Evolutionary conservation across 306 rosid species (phyloP).

Genomic region (Cyamopsis tetragonoloba): DNA sequence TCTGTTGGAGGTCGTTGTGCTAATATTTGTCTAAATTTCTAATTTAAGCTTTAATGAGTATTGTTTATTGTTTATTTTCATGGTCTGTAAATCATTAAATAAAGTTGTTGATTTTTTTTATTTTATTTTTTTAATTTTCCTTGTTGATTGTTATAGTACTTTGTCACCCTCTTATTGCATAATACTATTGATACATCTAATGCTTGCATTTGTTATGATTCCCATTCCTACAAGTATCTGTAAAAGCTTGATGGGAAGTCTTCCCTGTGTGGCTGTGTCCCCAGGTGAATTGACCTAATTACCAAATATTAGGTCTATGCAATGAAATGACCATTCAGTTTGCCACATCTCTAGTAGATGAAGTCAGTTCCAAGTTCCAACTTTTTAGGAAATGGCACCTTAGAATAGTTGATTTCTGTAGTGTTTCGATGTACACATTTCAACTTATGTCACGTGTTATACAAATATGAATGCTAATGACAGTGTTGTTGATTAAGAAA

Average conservation of each 20-base stretch:
- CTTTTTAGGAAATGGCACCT: neutral
- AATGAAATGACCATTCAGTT: conserved; percentile 6
- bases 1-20: neutral
- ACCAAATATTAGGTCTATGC: neutral
- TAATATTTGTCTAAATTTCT: conserved; percentile 11
- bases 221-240: neutral
- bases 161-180: conserved; percentile 7
- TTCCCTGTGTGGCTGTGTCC: neutral
- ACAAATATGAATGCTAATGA: conserved; percentile 1
- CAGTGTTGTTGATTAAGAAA: neutral
- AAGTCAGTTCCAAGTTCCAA: too few relatives aligned
- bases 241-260: conserved; percentile 16
- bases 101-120: neutral
- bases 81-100: neutral
- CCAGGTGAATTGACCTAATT: neutral
- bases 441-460: conserved; percentile 3
- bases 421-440: neutral
- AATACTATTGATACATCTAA: neutral
- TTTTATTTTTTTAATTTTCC: neutral
- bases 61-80: conserved; percentile 4
- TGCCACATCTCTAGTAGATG: too few relatives aligned
- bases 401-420: conserved; percentile 9
- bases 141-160: neutral
- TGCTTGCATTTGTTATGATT: conserved; percentile 15
- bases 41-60: neutral